Evolutionary conservation across 225 moss, liverwort and hornwort genomes (phyloP), one percentile per base, ranked within the genome.

Genomic region (Pseudisothecium myosuroides): DNA sequence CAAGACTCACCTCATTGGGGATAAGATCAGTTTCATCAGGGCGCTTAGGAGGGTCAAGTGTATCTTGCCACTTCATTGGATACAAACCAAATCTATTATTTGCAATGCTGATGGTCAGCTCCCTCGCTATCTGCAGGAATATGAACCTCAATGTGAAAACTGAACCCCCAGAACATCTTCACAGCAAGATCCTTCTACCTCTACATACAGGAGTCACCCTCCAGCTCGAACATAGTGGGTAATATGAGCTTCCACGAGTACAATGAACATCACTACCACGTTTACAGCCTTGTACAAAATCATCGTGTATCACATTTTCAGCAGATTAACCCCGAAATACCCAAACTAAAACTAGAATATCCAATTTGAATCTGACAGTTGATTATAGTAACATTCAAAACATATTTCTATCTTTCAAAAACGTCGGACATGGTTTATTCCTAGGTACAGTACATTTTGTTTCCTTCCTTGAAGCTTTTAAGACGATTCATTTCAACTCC

Each of bases 11-110:
- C 95, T 99, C 96, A 66, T 95, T 94, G n/a, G 99, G 99, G 41
- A 99, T 93, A 37, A 99, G 96, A 45, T 95, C 96, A 36, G 94
- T 96, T 94, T 99, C 99, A 88, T 96, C 99, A 37, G 99, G 95
- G 88, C 95, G 95, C 91, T 96, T 94, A 84, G 96, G 99, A 83
- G 96, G 93, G 90, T 99, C 97, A 59, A 99, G 90, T 39, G 95
- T 89, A 69, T 93, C 94, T 90, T 96, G 97, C 96, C 96, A 96
- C 87, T 95, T 96, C 96, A 95, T 99, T 76, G 97, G 99, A 83
- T 92, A 95, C 90, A 99, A 89, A 75, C 99, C 99, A 84, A 99
- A 92, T 56, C 93, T 95, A 62, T 80, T 91, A 66, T 96, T 97
- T 74, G 99, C 88, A 75, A 83, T 80, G 89, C 96, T 99, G 90